Base-by-base conservation (phyloP, 2,329 filamentous ascomycete species). In the Monilinia vaccinii-corymbosi region DNA sequence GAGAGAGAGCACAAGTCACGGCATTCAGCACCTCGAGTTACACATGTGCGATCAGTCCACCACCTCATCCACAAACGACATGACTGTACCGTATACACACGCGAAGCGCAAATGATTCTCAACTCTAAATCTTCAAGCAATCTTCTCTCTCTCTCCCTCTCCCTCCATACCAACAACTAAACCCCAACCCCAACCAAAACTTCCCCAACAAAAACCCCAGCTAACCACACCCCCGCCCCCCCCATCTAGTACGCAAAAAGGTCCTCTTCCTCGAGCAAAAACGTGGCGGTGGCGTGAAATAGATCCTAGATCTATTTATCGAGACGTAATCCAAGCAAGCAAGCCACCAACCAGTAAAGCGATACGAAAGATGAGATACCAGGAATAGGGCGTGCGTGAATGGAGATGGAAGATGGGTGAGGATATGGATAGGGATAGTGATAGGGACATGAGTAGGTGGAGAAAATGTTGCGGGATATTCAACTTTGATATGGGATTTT, bases 241-340 rank as follows among this genome's bases (percentile, higher is more conserved):
- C 13, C 53, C 11, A 44, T 67, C 34, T 68, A 95, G 94, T 99
- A 59, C 89, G 91, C 74, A 91, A 93, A 79, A 89, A 96, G 77
- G 94, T 99, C 36, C 81, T 99, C 34, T 99, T 99, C 76, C 82
- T 97, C 60, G 94, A 99, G 74, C 85, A 89, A 72, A 97, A 96
- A 73, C 88, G 91, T 73, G 87, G 87, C 73, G 81, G 81, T 60
- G 81, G 81, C 58, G 85, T 82, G 76, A 81, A 75, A 70, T 66
- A 48, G 46, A 31, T 49, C 5, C 8, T 9, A 14, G 16, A 18
- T 16, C 38, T 7, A 18, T 16, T 16, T 7, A n/a, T 10, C 38
- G 8, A 42, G 16, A n/a, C 5, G 16, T 16, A n/a, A 18, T 6
- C 38, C 16, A 14, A 16, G 9, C 36, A 38, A 38, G 36, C 38